A percentile compares a stretch with the other conserved stretches of the same genome.
phyloP scores from a whole-genome alignment of 805 yeast genomes.

The Candida caryicola region DNA sequence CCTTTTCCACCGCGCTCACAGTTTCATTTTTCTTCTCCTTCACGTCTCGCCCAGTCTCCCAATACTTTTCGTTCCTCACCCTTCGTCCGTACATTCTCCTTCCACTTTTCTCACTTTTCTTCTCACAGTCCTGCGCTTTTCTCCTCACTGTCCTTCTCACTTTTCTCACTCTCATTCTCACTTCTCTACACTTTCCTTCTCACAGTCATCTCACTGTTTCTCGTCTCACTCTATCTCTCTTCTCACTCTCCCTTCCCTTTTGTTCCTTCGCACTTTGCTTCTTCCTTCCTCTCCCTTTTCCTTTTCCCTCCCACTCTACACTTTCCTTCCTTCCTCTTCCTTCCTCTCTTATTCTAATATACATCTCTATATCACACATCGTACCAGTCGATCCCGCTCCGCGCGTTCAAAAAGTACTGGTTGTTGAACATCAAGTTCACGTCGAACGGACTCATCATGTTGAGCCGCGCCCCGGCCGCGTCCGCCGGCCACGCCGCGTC shows the following conservation, averaged over 20 bases:
- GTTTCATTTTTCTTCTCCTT: too few relatives aligned
- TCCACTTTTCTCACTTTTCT: too few relatives aligned
- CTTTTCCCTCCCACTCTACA: not conserved
- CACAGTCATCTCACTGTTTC: too few relatives aligned
- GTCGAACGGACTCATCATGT: not conserved
- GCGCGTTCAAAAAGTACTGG: conserved; percentile 10
- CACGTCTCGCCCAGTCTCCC: too few relatives aligned
- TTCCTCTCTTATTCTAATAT: not conserved
- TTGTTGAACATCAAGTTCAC: conserved; percentile 1
- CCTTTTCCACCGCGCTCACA: too few relatives aligned
- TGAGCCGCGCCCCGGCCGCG: not conserved
- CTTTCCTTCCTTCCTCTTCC: conserved; percentile 1
- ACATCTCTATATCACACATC: not conserved
- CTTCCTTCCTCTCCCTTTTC: not conserved
- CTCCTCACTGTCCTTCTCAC: too few relatives aligned
- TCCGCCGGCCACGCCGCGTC: not conserved
- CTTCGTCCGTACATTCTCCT: too few relatives aligned
- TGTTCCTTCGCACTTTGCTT: not conserved
- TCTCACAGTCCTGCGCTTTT: too few relatives aligned
- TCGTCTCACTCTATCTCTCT: too few relatives aligned
- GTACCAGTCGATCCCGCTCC: conserved; percentile 10
- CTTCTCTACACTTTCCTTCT: not conserved
- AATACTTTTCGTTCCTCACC: too few relatives aligned
- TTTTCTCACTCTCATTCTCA: too few relatives aligned
- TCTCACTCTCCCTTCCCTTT: not conserved